Percentiles rank a stretch among this genome's conserved stretches.
Evolutionary conservation across 352 stramenopile species (phyloP).

Genomic region (Aphanomyces invadans): DNA sequence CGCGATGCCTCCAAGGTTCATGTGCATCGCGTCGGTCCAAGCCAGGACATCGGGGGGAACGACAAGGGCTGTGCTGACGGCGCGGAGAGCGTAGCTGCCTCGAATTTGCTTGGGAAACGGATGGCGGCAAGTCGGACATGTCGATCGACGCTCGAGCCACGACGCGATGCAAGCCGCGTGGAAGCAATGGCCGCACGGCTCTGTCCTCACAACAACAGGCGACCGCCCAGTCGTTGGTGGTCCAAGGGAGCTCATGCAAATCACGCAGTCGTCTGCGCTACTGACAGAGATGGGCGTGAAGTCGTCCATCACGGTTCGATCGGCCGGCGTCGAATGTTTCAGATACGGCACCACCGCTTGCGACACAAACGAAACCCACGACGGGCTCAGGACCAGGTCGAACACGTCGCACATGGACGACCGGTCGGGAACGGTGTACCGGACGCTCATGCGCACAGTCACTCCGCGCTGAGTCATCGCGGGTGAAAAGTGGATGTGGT

Average conservation of each 20-base stretch:
- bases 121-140: conserved; percentile 91
- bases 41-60: conserved; percentile 49
- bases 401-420: conserved; percentile 63
- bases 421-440: conserved; percentile 60
- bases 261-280: conserved; percentile 65
- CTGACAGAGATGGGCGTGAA: conserved; percentile 11
- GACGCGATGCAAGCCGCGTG: conserved; percentile 88
- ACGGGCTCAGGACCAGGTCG: conserved; percentile 71
- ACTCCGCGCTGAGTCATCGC: not conserved
- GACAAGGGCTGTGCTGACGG: conserved; percentile 68
- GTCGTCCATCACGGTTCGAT: conserved; percentile 39
- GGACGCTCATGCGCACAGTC: conserved; percentile 58
- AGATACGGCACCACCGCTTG: conserved; percentile 79
- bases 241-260: conserved; percentile 88
- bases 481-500: too few relatives aligned
- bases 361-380: conserved; percentile 81
- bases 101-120: conserved; percentile 83
- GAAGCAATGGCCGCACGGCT: conserved; percentile 91
- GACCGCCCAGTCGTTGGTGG: too few relatives aligned
- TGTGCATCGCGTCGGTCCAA: conserved; percentile 52
- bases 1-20: conserved; percentile 44
- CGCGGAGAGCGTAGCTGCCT: conserved; percentile 68
- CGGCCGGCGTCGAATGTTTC: conserved; percentile 64
- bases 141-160: conserved; percentile 89
- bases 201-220: conserved; percentile 54